Conservation (phyloP, 73 alveolate genomes). For the Breviolum minutum region DNA sequence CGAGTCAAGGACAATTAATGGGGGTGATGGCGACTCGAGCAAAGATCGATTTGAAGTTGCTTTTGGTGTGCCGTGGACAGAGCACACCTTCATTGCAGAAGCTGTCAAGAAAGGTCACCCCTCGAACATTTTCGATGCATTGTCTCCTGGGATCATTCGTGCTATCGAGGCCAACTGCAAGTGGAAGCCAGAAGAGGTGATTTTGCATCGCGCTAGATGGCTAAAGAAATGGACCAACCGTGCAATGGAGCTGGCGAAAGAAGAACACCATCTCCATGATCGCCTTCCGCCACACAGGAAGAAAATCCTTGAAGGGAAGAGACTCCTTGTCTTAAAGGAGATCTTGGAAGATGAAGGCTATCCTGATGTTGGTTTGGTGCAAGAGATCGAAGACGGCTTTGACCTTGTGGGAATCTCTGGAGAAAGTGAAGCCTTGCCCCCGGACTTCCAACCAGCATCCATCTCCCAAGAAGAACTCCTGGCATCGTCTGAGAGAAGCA, state of each 20-base stretch:
- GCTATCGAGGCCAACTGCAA: not conserved
- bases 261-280: not conserved
- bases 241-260: not conserved
- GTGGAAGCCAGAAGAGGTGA: not conserved
- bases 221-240: not conserved
- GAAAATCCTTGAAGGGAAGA: not conserved
- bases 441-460: not conserved
- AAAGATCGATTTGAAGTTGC: not conserved
- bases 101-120: slow-evolving; percentile 26
- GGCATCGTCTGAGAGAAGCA: not conserved
- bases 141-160: not conserved
- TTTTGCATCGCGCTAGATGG: not conserved
- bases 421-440: not conserved
- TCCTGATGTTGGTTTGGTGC: not conserved
- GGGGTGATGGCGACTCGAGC: not conserved
- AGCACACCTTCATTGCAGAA: not conserved
- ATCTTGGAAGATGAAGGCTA: not conserved
- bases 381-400: not conserved
- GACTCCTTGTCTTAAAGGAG: not conserved
- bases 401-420: not conserved
- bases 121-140: not conserved
- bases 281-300: not conserved
- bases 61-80: slow-evolving; percentile 3
- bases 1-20: not conserved
- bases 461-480: not conserved